Percentiles rank a stretch among this genome's conserved stretches.
phyloP scores from a whole-genome alignment of 2,329 filamentous ascomycete species.

The Rutstroemia sp. region DNA sequence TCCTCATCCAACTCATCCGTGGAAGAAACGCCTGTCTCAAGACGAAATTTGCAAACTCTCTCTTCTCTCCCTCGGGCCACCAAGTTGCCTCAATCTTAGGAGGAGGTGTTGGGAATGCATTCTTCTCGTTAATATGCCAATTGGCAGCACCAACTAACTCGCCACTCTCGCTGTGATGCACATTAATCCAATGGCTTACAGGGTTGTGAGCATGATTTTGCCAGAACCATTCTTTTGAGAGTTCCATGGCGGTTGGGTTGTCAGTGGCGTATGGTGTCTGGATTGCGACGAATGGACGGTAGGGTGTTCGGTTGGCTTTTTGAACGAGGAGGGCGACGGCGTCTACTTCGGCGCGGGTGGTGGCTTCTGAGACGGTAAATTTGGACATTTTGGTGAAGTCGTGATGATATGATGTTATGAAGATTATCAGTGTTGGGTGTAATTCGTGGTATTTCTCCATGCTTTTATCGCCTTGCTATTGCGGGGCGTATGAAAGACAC shows the following conservation, averaged over 20 bases:
- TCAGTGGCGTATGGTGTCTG: background rate
- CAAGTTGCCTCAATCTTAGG: background rate
- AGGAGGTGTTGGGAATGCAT: background rate
- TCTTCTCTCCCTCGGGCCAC: background rate
- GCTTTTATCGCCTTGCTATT: background rate
- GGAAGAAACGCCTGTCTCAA: background rate
- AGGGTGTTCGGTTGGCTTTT: constrained; percentile 1
- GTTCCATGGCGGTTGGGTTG: background rate
- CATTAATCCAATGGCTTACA: background rate
- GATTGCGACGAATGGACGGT: background rate
- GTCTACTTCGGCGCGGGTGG: background rate
- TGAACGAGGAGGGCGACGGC: background rate
- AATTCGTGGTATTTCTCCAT: background rate
- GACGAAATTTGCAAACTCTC: background rate
- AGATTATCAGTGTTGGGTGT: background rate
- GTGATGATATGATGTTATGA: background rate
- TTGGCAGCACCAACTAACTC: background rate
- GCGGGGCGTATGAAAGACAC: background rate
- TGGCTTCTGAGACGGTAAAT: background rate
- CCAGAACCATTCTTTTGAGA: background rate
- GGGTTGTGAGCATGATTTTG: background rate
- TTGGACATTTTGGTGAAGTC: background rate
- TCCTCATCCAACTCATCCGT: background rate
- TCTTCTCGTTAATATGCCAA: background rate
- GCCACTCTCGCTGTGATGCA: background rate